Evolutionary conservation across 2,329 filamentous ascomycete species (phyloP).

Genomic region (Colletotrichum eleusines): DNA sequence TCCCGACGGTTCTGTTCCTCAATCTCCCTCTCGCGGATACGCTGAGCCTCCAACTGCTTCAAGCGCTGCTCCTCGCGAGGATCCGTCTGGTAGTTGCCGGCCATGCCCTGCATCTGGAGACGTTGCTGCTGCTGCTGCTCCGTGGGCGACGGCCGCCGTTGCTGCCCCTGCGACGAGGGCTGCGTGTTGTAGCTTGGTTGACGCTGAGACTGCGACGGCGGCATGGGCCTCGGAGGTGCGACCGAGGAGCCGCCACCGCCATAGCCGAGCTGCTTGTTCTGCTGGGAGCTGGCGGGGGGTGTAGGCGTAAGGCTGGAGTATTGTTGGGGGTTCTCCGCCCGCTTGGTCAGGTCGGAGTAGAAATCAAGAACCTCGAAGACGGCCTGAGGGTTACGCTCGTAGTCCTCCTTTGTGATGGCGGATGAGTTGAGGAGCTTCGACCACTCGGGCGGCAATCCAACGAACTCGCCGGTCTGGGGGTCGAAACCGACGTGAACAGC

Average conservation of each 20-base stretch:
- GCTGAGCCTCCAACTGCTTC: conserved; percentile 71
- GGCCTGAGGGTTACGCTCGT: conserved; percentile 94
- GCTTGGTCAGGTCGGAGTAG: conserved; percentile 85
- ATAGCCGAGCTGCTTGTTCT: conserved; percentile 74
- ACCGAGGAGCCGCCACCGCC: conserved; percentile 68
- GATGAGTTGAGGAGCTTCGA: conserved; percentile 96
- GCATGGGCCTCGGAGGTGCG: conserved; percentile 76
- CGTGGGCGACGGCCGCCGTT: conserved; percentile 58
- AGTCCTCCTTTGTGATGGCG: conserved; percentile 98
- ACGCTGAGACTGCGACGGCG: conserved; percentile 59
- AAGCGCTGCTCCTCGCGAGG: conserved; percentile 70
- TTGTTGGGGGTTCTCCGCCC: conserved; percentile 76
- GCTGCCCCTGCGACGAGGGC: conserved; percentile 53
- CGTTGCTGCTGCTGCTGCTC: conserved; percentile 64
- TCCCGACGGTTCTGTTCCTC: conserved; percentile 80
- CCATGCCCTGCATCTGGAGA: conserved; percentile 69
- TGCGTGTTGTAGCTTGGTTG: conserved; percentile 57
- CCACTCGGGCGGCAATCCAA: conserved; percentile 95
- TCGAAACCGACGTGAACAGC: conserved; percentile 98
- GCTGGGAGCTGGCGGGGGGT: conserved; percentile 67
- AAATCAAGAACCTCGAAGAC: conserved; percentile 86
- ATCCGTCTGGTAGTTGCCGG: conserved; percentile 66
- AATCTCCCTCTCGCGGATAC: conserved; percentile 65
- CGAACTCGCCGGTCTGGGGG: conserved; percentile 93
- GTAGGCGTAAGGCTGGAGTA: conserved; percentile 78